phyloP scores from a whole-genome alignment of 2,329 filamentous ascomycete species.

The Fusarium sp. region DNA sequence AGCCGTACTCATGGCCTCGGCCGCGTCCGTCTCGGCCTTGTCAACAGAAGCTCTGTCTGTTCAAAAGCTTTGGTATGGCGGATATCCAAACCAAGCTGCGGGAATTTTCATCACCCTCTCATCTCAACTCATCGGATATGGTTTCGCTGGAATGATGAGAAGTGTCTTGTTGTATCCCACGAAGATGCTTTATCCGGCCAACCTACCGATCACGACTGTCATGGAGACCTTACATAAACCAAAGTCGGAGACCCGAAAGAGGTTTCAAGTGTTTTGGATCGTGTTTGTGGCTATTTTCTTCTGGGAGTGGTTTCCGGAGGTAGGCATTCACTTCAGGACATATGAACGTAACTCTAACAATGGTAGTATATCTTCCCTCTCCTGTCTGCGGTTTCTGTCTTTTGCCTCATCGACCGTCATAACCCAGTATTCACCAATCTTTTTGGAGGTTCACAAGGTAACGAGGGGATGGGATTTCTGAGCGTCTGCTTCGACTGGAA shows the following conservation, averaged over 20 bases:
- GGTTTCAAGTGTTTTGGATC: slow-evolving; percentile 59
- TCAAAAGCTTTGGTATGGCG: slow-evolving; percentile 63
- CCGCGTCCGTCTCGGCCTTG: slow-evolving; percentile 54
- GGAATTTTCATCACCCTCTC: slow-evolving; percentile 63
- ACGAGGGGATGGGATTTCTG: slow-evolving; percentile 37
- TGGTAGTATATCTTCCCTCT: slow-evolving; percentile 58
- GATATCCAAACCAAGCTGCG: slow-evolving; percentile 56
- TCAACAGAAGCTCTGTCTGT: slow-evolving; percentile 60
- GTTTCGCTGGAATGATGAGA: slow-evolving; percentile 63
- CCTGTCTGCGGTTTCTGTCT: slow-evolving; percentile 54
- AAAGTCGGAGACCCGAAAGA: slow-evolving; percentile 54
- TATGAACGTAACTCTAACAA: too few species aligned
- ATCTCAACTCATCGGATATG: slow-evolving; percentile 65
- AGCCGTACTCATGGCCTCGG: slow-evolving; percentile 60
- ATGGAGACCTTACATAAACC: slow-evolving; percentile 51
- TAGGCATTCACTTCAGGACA: neutral
- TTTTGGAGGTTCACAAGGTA: slow-evolving; percentile 34
- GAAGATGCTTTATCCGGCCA: slow-evolving; percentile 56
- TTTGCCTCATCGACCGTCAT: slow-evolving; percentile 28
- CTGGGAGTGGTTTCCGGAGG: slow-evolving; percentile 57
- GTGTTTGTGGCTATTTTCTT: slow-evolving; percentile 58
- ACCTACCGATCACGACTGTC: slow-evolving; percentile 50
- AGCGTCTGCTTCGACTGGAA: slow-evolving; percentile 36
- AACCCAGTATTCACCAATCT: slow-evolving; percentile 36
- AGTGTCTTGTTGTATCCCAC: slow-evolving; percentile 63